Conservation (phyloP, 2,329 filamentous ascomycete genomes). For the Beauveria australis region DNA sequence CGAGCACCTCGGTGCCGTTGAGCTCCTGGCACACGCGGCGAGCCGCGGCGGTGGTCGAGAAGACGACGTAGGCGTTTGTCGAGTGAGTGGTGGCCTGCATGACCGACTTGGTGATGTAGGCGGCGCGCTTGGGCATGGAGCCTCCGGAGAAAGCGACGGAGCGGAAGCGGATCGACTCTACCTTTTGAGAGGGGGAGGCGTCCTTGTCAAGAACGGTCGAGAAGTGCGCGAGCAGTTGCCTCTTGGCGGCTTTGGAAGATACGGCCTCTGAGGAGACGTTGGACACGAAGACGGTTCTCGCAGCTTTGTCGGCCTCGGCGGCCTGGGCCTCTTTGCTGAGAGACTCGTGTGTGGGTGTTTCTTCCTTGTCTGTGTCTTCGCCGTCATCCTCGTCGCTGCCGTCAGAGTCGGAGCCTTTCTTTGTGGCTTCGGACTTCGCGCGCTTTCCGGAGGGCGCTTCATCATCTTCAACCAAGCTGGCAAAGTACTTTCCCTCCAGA, state of each 20-base stretch:
- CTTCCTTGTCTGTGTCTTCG: conserved; percentile 32
- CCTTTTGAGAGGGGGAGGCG: conserved; percentile 53
- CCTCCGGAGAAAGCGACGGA: conserved; percentile 77
- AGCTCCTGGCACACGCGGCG: conserved; percentile 67
- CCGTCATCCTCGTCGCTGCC: conserved; percentile 37
- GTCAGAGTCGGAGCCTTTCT: conserved; percentile 20
- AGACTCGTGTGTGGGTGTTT: conserved; percentile 48
- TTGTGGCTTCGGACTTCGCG: conserved; percentile 33
- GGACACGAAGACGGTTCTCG: conserved; percentile 83
- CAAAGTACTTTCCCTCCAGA: conserved; percentile 62
- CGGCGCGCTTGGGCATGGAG: conserved; percentile 83
- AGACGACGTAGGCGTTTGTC: conserved; percentile 91
- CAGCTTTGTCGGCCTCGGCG: conserved; percentile 71
- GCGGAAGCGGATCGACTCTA: conserved; percentile 90
- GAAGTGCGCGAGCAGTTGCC: conserved; percentile 67
- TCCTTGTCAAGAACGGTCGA: conserved; percentile 59
- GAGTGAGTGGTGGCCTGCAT: conserved; percentile 88
- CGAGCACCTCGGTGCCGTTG: conserved; percentile 77
- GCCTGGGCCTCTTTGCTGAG: conserved; percentile 43
- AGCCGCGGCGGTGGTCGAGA: conserved; percentile 65
- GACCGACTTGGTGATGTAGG: conserved; percentile 81
- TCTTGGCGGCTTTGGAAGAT: conserved; percentile 72
- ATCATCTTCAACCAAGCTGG: conserved; percentile 53
- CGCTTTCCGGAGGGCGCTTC: conserved; percentile 49
- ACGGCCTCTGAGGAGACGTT: conserved; percentile 84